Base-by-base conservation (phyloP, 345 rosid genomes). In the Eucalyptus lansdowneana region DNA sequence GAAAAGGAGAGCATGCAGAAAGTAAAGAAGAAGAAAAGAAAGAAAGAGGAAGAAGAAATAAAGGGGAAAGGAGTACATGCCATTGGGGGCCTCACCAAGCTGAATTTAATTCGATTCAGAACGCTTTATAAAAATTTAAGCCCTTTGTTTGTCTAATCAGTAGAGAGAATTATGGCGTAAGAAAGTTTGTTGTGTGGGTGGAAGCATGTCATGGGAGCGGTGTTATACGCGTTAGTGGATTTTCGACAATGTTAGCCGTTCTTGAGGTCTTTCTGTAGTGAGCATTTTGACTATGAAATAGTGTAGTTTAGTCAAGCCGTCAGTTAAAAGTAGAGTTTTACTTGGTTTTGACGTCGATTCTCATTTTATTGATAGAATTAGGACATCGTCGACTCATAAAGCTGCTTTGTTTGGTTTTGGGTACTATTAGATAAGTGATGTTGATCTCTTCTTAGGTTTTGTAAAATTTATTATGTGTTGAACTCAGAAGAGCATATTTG, bases 381-480 rank as follows among this genome's bases (percentile, higher is more conserved):
- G 8, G 1, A 27, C 14, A 60, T 60, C 15, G 0, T 60, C 31
- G 0, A 13, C 67, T 60, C 31, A 0, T 27, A 60, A 25, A 60
- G 15, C 14, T 60, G 27, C 67, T 4, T 60, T 12, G 8, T 27
- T 60, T 60, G 67, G 31, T 60, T 60, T 25, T 25, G 6, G 15
- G 31, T n/a, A 27, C 29, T 60, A 10, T 27, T 4, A 27, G 14
- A 4, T 60, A 60, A 60, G 31, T 60, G 67, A 13, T 60, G n/a
- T 60, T 60, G 15, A 25, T 60, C 67, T 60, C 67, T 60, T 25
- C 67, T 60, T 60, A 25, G 15, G 8, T 60, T 60, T 25, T 51
- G 22, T 51, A 17, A 51, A 51, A 51, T 2, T 51, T 51, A 51
- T 51, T 51, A 7, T 51, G 17, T 51, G 56, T 51, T 51, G 56